These are phyloP conservation scores for Cystobasidium onofrii DNA, from an alignment of 768 basidiomycete species.

Conservation along the genomic window DNA sequence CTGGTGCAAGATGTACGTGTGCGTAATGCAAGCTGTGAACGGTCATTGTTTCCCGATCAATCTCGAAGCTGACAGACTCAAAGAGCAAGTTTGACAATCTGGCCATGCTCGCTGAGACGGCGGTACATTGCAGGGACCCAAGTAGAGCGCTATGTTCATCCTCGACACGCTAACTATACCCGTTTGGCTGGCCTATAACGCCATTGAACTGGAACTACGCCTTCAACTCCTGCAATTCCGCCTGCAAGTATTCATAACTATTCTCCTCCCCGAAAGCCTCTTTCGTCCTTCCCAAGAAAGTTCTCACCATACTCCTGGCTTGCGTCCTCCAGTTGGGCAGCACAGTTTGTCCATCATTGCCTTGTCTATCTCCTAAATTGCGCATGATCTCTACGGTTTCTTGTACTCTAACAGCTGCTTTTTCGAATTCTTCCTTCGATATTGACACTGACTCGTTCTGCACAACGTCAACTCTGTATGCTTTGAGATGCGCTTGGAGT, in stretches of 20 bases:
- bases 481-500: constrained; percentile 72
- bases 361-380: constrained; percentile 57
- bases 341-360: constrained; percentile 40
- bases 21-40: too few relatives aligned
- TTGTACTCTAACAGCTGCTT: constrained; percentile 67
- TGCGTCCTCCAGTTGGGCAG: constrained; percentile 66
- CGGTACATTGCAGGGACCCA: too few relatives aligned
- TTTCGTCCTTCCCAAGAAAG: constrained; percentile 76
- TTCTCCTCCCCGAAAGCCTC: constrained; percentile 77
- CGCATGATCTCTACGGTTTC: constrained; percentile 73
- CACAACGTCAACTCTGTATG: constrained; percentile 62
- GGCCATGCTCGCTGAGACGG: too few relatives aligned
- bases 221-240: constrained; percentile 60
- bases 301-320: constrained; percentile 74
- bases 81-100: neutral
- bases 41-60: too few relatives aligned
- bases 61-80: neutral
- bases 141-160: neutral
- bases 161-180: neutral
- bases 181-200: too few relatives aligned
- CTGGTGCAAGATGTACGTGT: neutral
- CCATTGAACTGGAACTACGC: neutral
- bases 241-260: constrained; percentile 65
- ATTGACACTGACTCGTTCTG: constrained; percentile 56
- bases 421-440: constrained; percentile 61